Conservation (phyloP, 768 basidiomycete species). For the Naematelia aurantialba region DNA sequence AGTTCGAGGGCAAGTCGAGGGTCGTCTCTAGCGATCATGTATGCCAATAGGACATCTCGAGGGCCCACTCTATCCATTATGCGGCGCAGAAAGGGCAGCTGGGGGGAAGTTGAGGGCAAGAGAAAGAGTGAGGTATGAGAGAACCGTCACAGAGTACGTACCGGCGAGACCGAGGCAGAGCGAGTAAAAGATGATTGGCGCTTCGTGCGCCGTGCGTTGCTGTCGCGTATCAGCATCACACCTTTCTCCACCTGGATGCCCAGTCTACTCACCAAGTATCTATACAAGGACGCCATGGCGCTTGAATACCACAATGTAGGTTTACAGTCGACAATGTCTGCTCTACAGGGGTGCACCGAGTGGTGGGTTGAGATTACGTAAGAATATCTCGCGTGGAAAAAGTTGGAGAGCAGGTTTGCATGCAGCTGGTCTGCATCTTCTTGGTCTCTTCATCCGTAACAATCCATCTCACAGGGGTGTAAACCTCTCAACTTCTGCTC, state of each 20-base stretch:
- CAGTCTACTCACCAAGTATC: slow-evolving; percentile 39
- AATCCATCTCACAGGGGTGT: too few species aligned
- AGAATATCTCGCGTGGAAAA: not conserved
- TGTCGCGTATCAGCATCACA: slow-evolving; percentile 45
- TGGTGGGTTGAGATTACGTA: too few species aligned
- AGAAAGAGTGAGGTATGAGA: not conserved
- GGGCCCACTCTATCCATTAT: too few species aligned
- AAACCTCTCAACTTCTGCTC: too few species aligned
- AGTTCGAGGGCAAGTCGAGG: too few species aligned
- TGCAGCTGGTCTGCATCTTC: not conserved
- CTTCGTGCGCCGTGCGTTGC: slow-evolving; percentile 89
- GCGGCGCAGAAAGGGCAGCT: too few species aligned
- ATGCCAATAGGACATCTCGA: too few species aligned
- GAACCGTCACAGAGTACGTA: slow-evolving; percentile 17
- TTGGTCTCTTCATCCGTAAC: too few species aligned
- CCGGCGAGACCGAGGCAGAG: slow-evolving; percentile 62
- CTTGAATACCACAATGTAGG: too few species aligned
- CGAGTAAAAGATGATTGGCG: slow-evolving; percentile 85
- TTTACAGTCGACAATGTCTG: too few species aligned
- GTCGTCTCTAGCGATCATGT: too few species aligned
- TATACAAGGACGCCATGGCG: slow-evolving; percentile 46
- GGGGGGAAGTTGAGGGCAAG: not conserved
- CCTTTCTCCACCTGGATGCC: not conserved
- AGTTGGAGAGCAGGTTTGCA: not conserved
- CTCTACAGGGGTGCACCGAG: too few species aligned